These are phyloP conservation scores for Passiflora organensis DNA, from an alignment of 345 rosid genomes.

Conservation along the genomic window DNA sequence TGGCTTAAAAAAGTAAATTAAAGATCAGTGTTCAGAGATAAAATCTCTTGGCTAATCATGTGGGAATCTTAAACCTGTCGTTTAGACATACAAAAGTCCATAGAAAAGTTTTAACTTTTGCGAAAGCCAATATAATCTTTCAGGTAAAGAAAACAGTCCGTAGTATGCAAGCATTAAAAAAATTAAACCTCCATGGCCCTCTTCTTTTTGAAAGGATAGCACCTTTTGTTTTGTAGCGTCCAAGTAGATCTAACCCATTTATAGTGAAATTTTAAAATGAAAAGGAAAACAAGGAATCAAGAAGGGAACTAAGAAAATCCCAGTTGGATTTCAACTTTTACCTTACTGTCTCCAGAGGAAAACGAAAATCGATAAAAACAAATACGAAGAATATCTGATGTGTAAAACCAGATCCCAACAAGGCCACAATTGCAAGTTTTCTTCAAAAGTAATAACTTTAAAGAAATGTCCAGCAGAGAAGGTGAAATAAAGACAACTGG, in stretches of 20 bases:
- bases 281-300: background rate
- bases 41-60: constrained; percentile 1
- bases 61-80: constrained; percentile 32
- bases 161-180: constrained; percentile 8
- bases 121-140: constrained; percentile 40
- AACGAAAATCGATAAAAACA: constrained; percentile 14
- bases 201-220: constrained; percentile 5
- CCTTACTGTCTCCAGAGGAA: constrained; percentile 1
- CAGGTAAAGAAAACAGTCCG: constrained; percentile 24
- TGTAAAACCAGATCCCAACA: constrained; percentile 37
- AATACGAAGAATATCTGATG: constrained; percentile 26
- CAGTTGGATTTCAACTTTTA: constrained; percentile 6
- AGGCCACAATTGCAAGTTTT: constrained; percentile 1
- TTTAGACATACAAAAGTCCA: constrained; percentile 28
- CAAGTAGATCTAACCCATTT: constrained; percentile 29
- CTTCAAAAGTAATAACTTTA: background rate
- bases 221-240: constrained; percentile 20
- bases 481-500: constrained; percentile 5
- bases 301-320: constrained; percentile 5
- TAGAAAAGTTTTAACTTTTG: constrained; percentile 36
- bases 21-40: constrained; percentile 3
- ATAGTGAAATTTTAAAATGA: constrained; percentile 7
- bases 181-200: background rate
- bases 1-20: background rate
- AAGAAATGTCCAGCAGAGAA: background rate